Evolutionary conservation across 257 asterid genomes (phyloP).

Genomic region (Fraxinus pennsylvanica): DNA sequence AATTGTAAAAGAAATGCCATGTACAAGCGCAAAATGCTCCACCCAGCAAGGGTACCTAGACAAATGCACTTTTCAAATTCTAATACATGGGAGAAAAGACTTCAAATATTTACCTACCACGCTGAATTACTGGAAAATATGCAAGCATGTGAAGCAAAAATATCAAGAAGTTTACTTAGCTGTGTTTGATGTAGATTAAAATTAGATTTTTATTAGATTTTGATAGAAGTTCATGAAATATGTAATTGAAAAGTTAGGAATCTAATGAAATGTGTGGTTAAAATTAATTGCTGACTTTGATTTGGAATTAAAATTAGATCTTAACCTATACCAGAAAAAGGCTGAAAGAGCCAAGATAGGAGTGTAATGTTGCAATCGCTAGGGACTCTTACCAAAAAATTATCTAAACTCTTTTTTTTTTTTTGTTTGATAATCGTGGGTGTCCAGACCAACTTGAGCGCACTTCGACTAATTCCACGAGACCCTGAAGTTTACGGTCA

Average conservation of each 20-base stretch:
- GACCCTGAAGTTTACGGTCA: no score
- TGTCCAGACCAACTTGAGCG: no score
- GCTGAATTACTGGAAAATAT: neutral
- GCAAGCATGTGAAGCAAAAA: neutral
- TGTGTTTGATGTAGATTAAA: no score
- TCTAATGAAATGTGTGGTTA: no score
- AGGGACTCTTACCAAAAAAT: neutral
- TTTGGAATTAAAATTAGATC: no score
- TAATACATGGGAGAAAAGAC: neutral
- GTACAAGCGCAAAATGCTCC: conserved; percentile 99
- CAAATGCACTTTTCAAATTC: conserved; percentile 21
- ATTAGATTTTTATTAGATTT: no score
- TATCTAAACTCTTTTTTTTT: neutral
- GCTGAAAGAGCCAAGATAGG: neutral
- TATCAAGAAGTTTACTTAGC: neutral
- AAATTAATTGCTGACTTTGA: no score
- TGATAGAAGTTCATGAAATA: no score
- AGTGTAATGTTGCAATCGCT: neutral
- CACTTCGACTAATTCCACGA: no score
- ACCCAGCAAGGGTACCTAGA: conserved; percentile 90
- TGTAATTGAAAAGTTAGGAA: no score
- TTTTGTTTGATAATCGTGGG: no score
- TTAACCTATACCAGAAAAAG: conserved; percentile 17
- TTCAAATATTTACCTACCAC: neutral
- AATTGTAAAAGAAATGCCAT: conserved; percentile 98